phyloP scores from a whole-genome alignment of 1,139 yeast genomes.

The Saccharomyces hybrid region DNA sequence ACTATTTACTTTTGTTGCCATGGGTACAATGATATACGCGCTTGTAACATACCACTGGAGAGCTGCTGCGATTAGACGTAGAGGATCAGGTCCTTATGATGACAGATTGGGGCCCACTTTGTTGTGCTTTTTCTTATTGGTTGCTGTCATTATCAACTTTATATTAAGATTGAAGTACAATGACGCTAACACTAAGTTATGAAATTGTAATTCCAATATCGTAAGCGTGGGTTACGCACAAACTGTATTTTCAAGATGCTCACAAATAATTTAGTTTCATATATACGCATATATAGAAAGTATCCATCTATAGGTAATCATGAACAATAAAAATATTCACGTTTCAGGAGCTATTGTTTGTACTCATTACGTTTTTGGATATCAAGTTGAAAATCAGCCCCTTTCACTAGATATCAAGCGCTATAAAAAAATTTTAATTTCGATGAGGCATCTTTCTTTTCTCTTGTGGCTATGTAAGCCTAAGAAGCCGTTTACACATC shows the following conservation, averaged over 20 bases:
- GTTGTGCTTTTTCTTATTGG: slow-evolving; percentile 84
- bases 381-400: not conserved
- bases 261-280: not conserved
- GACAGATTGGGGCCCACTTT: slow-evolving; percentile 99
- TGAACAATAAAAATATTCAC: slow-evolving; percentile 1
- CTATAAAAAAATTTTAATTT: too few species aligned
- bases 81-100: slow-evolving; percentile 97
- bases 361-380: not conserved
- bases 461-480: not conserved
- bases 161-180: slow-evolving; percentile 60
- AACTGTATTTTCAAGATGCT: not conserved
- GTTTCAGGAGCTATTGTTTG: not conserved
- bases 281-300: not conserved
- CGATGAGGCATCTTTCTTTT: not conserved
- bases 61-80: slow-evolving; percentile 94
- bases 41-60: slow-evolving; percentile 97
- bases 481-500: not conserved
- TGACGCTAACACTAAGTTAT: not conserved
- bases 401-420: not conserved
- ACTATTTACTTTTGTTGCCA: slow-evolving; percentile 85
- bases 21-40: slow-evolving; percentile 97
- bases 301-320: not conserved
- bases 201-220: not conserved
- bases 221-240: not conserved
- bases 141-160: slow-evolving; percentile 90